Conservation (phyloP, 2,329 filamentous ascomycete genomes). For the Colletotrichum salicis region DNA sequence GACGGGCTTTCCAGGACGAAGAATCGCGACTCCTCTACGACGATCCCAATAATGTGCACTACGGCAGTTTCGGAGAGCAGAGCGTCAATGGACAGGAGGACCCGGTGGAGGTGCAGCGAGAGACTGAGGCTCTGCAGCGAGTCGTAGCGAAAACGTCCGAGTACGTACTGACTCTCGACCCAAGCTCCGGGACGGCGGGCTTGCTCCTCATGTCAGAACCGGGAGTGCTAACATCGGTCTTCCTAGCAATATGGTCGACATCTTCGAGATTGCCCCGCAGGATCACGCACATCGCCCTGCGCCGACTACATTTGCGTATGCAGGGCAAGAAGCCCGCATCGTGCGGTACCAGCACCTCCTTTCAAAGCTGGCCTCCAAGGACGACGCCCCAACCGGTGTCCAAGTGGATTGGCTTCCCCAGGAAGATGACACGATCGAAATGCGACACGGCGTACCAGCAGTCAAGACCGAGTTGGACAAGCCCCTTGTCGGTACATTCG, state of each 20-base stretch:
- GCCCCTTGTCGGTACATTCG: conserved; percentile 69
- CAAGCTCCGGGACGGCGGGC: conserved; percentile 28
- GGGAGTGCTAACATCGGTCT: conserved; percentile 34
- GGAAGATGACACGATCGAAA: conserved; percentile 61
- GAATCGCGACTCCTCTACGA: conserved; percentile 70
- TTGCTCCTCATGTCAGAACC: conserved; percentile 21
- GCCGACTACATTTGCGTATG: conserved; percentile 57
- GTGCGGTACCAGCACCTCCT: conserved; percentile 71
- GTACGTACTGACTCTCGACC: conserved; percentile 51
- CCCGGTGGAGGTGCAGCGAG: conserved; percentile 70
- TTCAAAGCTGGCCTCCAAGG: conserved; percentile 64
- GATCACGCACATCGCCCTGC: conserved; percentile 50
- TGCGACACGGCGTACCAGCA: conserved; percentile 51
- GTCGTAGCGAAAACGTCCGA: conserved; percentile 73
- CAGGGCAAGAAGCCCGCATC: conserved; percentile 65
- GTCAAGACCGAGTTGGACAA: conserved; percentile 52
- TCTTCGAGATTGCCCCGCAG: conserved; percentile 72
- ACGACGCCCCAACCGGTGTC: conserved; percentile 54
- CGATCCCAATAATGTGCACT: conserved; percentile 67
- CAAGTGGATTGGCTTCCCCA: conserved; percentile 65
- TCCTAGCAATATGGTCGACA: conserved; percentile 72
- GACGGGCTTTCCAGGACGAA: conserved; percentile 57
- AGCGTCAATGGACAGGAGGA: conserved; percentile 66
- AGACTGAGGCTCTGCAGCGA: conserved; percentile 72
- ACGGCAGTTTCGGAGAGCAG: conserved; percentile 71